These are phyloP conservation scores for Apiosordaria backusii DNA, from an alignment of 495 filamentous ascomycete species.

Conservation along the genomic window DNA sequence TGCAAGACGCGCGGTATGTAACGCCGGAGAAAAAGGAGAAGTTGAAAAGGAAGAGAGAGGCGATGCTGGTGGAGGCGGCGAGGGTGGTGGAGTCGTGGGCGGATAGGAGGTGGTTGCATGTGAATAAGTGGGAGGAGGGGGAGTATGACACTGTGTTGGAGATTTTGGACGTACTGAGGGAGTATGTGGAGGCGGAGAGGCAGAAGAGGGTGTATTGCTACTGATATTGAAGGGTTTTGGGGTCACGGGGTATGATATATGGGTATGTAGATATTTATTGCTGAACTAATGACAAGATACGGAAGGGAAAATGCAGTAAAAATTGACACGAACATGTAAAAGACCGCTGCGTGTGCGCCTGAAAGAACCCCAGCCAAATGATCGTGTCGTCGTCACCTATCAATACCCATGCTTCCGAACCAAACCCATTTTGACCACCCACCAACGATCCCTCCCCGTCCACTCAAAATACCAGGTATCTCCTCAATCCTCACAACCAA, in stretches of 20 bases:
- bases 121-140: neutral
- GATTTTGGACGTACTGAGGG: conserved; percentile 1
- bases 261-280: too few species aligned
- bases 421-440: too few species aligned
- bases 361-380: too few species aligned
- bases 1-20: neutral
- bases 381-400: too few species aligned
- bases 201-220: neutral
- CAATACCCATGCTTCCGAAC: too few species aligned
- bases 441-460: too few species aligned
- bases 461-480: too few species aligned
- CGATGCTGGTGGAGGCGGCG: neutral
- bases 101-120: neutral
- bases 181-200: neutral
- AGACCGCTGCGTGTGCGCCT: too few species aligned
- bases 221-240: neutral
- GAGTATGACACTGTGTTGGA: neutral
- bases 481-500: too few species aligned
- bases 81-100: neutral
- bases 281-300: neutral
- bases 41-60: neutral
- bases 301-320: too few species aligned
- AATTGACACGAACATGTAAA: too few species aligned
- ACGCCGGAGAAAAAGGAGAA: neutral
- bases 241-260: neutral